Evolutionary conservation across 2,329 filamentous ascomycete genomes (phyloP).

Genomic region (Hymenoscyphus infarciens): DNA sequence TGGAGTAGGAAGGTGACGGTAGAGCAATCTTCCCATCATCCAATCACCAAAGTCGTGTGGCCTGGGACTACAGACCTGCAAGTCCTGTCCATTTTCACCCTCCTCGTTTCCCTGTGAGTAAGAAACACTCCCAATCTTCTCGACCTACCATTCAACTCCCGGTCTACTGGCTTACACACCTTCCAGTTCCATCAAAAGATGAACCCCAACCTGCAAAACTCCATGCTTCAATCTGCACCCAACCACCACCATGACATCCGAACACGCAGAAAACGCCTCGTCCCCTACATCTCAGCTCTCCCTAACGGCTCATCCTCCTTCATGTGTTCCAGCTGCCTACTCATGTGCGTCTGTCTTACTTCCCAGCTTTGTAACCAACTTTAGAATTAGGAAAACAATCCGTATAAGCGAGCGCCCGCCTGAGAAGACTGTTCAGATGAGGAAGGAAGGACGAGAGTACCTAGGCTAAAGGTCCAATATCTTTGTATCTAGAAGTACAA

Average conservation of each 20-base stretch:
- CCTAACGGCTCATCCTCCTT: neutral
- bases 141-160: neutral
- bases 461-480: neutral
- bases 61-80: neutral
- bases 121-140: neutral
- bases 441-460: neutral
- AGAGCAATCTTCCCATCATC: neutral
- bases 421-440: neutral
- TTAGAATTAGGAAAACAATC: neutral
- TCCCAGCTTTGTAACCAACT: neutral
- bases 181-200: neutral
- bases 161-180: neutral
- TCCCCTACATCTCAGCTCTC: neutral
- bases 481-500: neutral
- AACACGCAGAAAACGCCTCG: neutral
- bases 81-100: neutral
- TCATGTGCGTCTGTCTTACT: neutral
- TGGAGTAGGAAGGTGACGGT: conserved; percentile 3
- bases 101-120: neutral
- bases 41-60: neutral
- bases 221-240: neutral
- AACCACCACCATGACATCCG: neutral
- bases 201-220: neutral
- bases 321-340: neutral
- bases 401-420: neutral